Evolutionary conservation across 148 eudicot genomes (phyloP), one percentile per base, ranked within the genome.

Genomic region (Heliamphora exappendiculata): DNA sequence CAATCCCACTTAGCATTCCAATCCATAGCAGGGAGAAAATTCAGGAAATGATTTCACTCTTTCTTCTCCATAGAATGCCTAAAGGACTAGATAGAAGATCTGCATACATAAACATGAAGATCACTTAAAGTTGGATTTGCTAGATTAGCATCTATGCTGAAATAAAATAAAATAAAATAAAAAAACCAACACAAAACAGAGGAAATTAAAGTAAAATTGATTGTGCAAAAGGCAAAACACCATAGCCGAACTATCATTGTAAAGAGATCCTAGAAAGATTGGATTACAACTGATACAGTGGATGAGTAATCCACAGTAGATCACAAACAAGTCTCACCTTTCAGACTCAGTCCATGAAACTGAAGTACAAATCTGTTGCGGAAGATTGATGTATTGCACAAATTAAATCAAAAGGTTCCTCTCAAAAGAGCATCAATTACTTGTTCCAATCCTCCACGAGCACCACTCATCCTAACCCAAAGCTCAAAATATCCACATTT

Each of bases 1-100:
- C 91, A 93, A 70, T 87, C 98, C 94, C 91, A 91, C 81, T 87
- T 93, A 1, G 88, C 51, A 85, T 86, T 91, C 89, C 90, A 85
- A 78, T 95, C 99, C 98, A 93, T 95, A 73, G 67, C 83, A 34
- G 84, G 78, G 54, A 84, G 71, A 59, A 55, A 83, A 72, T 78
- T 83, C 84, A 84, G 82, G 55, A 73, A 79, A 73, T 54, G 55
- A 41, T 67, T 29, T 50, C 36, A 50, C 66, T 62, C 67, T 10
- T 47, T 39, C 59, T 71, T 68, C 67, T 75, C 31, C 57, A n/a
- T 16, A 16, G 53, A 57, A 50, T 20, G 74, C 74, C 76, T 26
- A 82, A 77, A 66, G 67, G 68, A 41, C 73, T 53, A 42, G 39
- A 4, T 20, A 55, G 59, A 47, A 58, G 80, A 77, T 80, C 85